These are phyloP conservation scores for Asterophora parasitica DNA, from an alignment of 768 basidiomycete genomes.

Conservation along the genomic window DNA sequence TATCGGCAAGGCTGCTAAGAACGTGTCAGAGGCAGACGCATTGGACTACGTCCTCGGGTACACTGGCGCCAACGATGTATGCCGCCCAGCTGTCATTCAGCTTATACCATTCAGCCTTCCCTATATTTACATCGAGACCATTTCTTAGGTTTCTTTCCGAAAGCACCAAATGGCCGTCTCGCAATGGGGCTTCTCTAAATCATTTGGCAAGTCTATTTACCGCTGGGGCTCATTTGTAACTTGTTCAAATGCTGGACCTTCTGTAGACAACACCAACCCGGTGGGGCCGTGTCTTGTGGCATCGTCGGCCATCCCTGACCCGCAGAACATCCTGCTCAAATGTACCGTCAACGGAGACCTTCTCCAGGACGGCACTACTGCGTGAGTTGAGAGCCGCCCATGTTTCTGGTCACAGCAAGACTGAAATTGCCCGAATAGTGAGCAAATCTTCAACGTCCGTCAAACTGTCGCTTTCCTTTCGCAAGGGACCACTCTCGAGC, in stretches of 20 bases:
- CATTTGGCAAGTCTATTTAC: conserved; percentile 54
- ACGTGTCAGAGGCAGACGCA: conserved; percentile 77
- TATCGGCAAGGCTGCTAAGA: conserved; percentile 75
- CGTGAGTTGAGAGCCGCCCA: conserved; percentile 40
- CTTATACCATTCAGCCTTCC: background rate
- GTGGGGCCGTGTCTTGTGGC: conserved; percentile 81
- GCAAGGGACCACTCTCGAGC: conserved; percentile 77
- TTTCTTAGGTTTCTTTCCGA: conserved; percentile 68
- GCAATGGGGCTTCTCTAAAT: conserved; percentile 87
- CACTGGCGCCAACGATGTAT: conserved; percentile 74
- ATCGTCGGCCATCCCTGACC: conserved; percentile 55
- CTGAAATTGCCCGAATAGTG: conserved; percentile 33
- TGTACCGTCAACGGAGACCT: conserved; percentile 60
- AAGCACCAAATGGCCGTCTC: conserved; percentile 75
- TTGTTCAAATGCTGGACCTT: background rate
- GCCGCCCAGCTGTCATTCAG: conserved; percentile 10
- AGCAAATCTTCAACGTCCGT: conserved; percentile 77
- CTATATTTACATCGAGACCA: background rate
- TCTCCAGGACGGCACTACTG: conserved; percentile 75
- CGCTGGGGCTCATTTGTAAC: background rate
- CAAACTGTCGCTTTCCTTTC: conserved; percentile 78
- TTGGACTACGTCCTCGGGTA: conserved; percentile 85
- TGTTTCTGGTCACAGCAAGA: background rate
- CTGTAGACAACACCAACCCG: conserved; percentile 62
- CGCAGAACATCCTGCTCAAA: conserved; percentile 59